Base-by-base conservation (phyloP, 23 red algal genomes). In the Gracilaria domingensis region DNA sequence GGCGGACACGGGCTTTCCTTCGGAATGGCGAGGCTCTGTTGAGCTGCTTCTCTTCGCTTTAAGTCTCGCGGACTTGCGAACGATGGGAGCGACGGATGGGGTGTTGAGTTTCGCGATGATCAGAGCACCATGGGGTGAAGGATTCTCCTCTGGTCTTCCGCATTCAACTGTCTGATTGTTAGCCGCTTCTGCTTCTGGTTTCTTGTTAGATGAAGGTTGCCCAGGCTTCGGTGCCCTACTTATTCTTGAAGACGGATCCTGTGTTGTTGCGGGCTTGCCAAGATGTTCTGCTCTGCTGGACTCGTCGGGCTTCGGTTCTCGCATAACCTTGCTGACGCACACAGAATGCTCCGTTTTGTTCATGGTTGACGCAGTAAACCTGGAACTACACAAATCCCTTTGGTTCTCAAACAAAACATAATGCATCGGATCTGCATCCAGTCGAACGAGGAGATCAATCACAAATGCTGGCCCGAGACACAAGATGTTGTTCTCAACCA, bases 381-480 rank as follows among this genome's bases (percentile, higher is more conserved):
- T 70, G 30, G 4, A 2, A 21, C 39, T 48, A 39, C 84, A 88
- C 26, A 88, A 25, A 26, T 34, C 14, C 11, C 55, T n/a, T 65
- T 88, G 84, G 26, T 33, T 12, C 6, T 75, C 55, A 42, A 76
- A 88, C 14, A 88, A 23, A 4, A 88, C 69, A 59, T 88, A 88
- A n/a, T 88, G 47, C n/a, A 20, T 7, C 30, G 84, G 84, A 51
- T 88, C 36, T 0, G 84, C 84, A 39, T 37, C 50, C 33, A 72
- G 37, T 54, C 84, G 65, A 13, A 75, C 14, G n/a, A 88, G 36
- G 4, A 88, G 65, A 72, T 88, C 84, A 47, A 88, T 45, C 36
- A 77, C 44, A 88, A 88, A 88, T 12, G 65, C 84, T 13, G 66
- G 28, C 17, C 65, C 72, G 23, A 88, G 69, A 60, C 84, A 88